phyloP scores from a whole-genome alignment of 2,329 filamentous ascomycete genomes.

The Alternaria novae-zelandiae region DNA sequence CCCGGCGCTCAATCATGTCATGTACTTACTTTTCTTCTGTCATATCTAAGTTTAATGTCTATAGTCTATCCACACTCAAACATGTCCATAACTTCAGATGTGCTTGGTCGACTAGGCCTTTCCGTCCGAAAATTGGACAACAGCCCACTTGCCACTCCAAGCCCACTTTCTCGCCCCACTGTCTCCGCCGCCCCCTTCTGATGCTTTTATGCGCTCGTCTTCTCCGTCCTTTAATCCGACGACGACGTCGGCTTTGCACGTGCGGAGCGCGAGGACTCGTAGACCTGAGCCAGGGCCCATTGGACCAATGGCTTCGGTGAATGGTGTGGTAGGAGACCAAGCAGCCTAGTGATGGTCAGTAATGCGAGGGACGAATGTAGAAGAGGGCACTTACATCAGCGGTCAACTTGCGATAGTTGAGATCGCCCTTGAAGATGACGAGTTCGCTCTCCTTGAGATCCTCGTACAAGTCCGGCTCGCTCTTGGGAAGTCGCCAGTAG shows the following conservation, averaged over 20 bases:
- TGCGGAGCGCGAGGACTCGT: slow-evolving; percentile 84
- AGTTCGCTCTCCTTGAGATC: slow-evolving; percentile 85
- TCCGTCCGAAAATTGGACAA: slow-evolving; percentile 82
- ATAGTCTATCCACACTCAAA: too few species aligned
- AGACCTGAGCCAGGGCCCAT: slow-evolving; percentile 81
- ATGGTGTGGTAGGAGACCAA: slow-evolving; percentile 90
- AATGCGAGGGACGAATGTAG: not conserved
- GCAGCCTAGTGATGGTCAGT: slow-evolving; percentile 58
- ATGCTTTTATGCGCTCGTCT: slow-evolving; percentile 78
- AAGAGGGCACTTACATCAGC: slow-evolving; percentile 72
- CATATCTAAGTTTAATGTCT: not conserved
- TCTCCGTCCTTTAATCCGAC: slow-evolving; percentile 82
- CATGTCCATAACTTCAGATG: not conserved
- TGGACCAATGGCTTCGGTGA: slow-evolving; percentile 82
- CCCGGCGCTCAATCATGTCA: not conserved
- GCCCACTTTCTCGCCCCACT: slow-evolving; percentile 81
- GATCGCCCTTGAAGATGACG: slow-evolving; percentile 94
- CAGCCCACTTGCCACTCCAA: slow-evolving; percentile 95
- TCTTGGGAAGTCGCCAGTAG: slow-evolving; percentile 83
- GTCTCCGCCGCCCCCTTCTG: slow-evolving; percentile 74
- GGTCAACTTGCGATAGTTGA: slow-evolving; percentile 94
- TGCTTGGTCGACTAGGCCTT: slow-evolving; percentile 51
- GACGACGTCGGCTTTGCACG: slow-evolving; percentile 95
- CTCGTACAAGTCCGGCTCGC: slow-evolving; percentile 70
- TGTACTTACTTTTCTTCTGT: not conserved